A percentile compares a stretch with the other conserved stretches of the same genome.
These are phyloP conservation scores for Venturia nashicola DNA, from an alignment of 2,329 filamentous ascomycete genomes.

Conservation along the genomic window DNA sequence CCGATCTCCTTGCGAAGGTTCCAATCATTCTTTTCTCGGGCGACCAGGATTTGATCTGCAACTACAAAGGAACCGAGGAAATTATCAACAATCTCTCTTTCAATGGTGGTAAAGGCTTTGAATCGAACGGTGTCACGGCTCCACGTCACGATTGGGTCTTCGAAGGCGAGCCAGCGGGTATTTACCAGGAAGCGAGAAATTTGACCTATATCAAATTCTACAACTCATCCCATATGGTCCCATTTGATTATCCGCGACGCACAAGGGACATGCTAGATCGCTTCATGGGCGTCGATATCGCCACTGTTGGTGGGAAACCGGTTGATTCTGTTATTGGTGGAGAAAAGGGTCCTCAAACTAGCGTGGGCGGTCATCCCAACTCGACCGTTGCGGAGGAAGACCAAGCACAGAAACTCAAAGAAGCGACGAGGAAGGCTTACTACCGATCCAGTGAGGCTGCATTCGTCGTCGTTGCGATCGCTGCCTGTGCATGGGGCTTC, in stretches of 20 bases:
- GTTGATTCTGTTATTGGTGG: constrained; percentile 71
- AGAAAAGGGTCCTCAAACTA: constrained; percentile 66
- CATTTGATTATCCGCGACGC: constrained; percentile 79
- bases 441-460: constrained; percentile 77
- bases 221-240: constrained; percentile 96
- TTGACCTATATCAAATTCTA: constrained; percentile 92
- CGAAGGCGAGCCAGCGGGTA: constrained; percentile 74
- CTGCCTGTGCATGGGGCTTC: constrained; percentile 62
- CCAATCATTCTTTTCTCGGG: constrained; percentile 84
- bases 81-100: constrained; percentile 84
- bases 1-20: constrained; percentile 63
- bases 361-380: constrained; percentile 62
- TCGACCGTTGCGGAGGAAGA: constrained; percentile 54
- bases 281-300: constrained; percentile 88
- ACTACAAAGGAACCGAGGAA: constrained; percentile 86
- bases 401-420: constrained; percentile 61
- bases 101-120: constrained; percentile 87
- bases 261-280: constrained; percentile 94
- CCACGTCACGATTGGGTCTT: constrained; percentile 92
- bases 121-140: constrained; percentile 79
- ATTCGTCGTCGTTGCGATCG: constrained; percentile 66
- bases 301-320: constrained; percentile 68
- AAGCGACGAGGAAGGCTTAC: constrained; percentile 82
- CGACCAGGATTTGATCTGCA: constrained; percentile 90
- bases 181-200: constrained; percentile 91